These are phyloP conservation scores for Neurospora sp. DNA, from an alignment of 495 filamentous ascomycete species.

Conservation along the genomic window DNA sequence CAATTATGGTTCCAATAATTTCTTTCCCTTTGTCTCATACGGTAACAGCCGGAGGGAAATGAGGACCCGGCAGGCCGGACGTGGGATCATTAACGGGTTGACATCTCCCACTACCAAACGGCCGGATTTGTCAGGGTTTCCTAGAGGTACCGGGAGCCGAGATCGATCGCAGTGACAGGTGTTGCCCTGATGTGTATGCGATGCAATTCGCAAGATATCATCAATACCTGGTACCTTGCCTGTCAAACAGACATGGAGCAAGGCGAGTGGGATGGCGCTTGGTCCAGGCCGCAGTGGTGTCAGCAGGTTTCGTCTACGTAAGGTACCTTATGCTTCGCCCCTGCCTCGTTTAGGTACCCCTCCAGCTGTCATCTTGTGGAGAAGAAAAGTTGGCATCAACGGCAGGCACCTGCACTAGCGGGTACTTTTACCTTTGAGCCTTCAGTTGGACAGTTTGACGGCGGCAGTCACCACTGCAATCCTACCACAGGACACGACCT, in stretches of 20 bases:
- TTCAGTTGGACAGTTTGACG: neutral
- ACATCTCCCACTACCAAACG: neutral
- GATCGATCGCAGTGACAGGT: too few species aligned
- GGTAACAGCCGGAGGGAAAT: neutral
- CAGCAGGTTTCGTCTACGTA: neutral
- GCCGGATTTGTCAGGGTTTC: neutral
- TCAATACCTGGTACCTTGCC: too few species aligned
- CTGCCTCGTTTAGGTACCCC: neutral
- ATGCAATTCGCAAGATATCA: neutral
- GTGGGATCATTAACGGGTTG: neutral
- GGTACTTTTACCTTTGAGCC: neutral
- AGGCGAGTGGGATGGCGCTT: neutral
- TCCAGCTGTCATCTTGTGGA: neutral
- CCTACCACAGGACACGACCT: neutral
- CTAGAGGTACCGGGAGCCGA: too few species aligned
- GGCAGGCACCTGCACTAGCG: neutral
- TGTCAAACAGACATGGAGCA: neutral
- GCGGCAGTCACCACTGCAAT: neutral
- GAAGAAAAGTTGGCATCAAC: neutral
- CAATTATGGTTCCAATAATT: neutral
- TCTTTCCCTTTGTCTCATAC: neutral
- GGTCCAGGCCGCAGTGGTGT: neutral
- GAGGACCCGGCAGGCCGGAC: neutral
- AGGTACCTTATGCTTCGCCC: neutral
- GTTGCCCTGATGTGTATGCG: too few species aligned